Base-by-base conservation (phyloP, 306 rosid species). In the Alnus rubra region DNA sequence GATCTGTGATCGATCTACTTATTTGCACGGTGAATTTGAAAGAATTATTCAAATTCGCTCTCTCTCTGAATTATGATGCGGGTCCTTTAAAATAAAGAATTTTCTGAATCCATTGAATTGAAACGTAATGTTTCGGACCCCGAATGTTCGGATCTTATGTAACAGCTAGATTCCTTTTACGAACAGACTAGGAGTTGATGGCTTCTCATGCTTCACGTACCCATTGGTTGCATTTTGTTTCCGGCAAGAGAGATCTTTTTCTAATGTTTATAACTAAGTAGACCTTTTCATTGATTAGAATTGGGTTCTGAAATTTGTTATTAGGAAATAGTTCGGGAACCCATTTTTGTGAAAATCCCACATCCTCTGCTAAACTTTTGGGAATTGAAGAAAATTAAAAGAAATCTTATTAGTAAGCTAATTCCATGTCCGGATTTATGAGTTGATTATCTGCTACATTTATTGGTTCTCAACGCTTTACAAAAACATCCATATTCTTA, bases 1-100 rank as follows among this genome's bases (percentile, higher is more conserved):
- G 76, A 81, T 86, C 88, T 82, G 73, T 63, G 58, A 82, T 71
- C 76, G 80, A 78, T 68, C 80, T 81, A 13, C 79, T 19, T 56
- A 47, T 53, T 55, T 42, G 53, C 58, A 5, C 44, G 7, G 58
- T 79, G 69, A 48, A 35, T 71, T 65, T 49, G 11, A 33, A 47
- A 3, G 23, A 58, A 4, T 4, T 33, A 49, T 58, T 69, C 48
- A 31, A 67, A 68, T 52, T 45, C 49, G 35, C 59, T 71, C 18
- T 69, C 35, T 44, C 51, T 8, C 23, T 62, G 18, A 67, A 67
- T 39, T 37, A 7, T 67, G 71, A 4, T 60, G 23, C 42, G 7
- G 58, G 7, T 13, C 2, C 5, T 28, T 13, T 15, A 8, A 39
- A 53, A 42, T 23, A 52, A 67, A 51, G 14, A 69, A 11, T 51